These are phyloP conservation scores for Calonectria honghensis DNA, from an alignment of 2,329 filamentous ascomycete species.

Conservation along the genomic window DNA sequence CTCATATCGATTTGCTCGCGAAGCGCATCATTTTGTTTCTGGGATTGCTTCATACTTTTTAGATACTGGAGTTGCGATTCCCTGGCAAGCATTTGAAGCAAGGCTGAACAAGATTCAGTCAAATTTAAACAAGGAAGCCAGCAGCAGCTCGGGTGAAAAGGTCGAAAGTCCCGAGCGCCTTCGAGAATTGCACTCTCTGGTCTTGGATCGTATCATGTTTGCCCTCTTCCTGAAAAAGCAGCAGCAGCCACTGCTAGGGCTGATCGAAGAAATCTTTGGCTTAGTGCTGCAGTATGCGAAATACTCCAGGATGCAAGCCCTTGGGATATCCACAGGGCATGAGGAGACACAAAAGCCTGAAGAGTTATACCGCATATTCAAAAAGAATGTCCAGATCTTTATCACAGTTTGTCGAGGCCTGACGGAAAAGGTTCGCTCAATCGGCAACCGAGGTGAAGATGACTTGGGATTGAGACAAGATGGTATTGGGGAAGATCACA, in stretches of 20 bases:
- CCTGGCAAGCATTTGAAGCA: slow-evolving; percentile 82
- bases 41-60: slow-evolving; percentile 86
- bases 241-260: slow-evolving; percentile 81
- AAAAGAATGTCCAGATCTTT: slow-evolving; percentile 84
- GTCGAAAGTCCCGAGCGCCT: slow-evolving; percentile 78
- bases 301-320: slow-evolving; percentile 63
- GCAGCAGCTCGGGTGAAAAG: slow-evolving; percentile 57
- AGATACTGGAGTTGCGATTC: slow-evolving; percentile 82
- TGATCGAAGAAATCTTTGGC: slow-evolving; percentile 86
- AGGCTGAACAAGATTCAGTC: slow-evolving; percentile 79
- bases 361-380: slow-evolving; percentile 78
- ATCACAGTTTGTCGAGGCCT: slow-evolving; percentile 82
- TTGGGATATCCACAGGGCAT: slow-evolving; percentile 52
- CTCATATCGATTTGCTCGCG: slow-evolving; percentile 79
- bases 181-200: slow-evolving; percentile 81
- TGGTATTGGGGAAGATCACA: slow-evolving; percentile 70
- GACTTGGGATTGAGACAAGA: slow-evolving; percentile 60
- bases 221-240: slow-evolving; percentile 83
- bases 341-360: slow-evolving; percentile 49
- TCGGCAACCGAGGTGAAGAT: slow-evolving; percentile 56
- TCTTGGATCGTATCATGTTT: slow-evolving; percentile 85
- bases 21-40: slow-evolving; percentile 87
- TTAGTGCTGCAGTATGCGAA: slow-evolving; percentile 83
- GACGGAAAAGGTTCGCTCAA: slow-evolving; percentile 75
- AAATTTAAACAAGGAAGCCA: slow-evolving; percentile 68